Base-by-base conservation (phyloP, 192 early-diverging fungal species). In the Rhizophagus prolifer region DNA sequence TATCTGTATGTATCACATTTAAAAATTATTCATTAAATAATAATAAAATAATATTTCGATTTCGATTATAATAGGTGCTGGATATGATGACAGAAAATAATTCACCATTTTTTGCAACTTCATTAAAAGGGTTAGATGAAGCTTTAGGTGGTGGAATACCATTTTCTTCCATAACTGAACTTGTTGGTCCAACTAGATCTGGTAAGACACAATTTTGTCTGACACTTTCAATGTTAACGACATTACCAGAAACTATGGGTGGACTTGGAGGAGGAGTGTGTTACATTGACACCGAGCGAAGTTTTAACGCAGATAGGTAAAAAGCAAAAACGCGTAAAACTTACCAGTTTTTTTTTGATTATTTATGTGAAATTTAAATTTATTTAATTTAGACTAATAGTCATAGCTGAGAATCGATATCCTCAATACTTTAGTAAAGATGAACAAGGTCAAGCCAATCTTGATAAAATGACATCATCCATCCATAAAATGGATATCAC, bases 151-250 rank as follows among this genome's bases (percentile, higher is more conserved):
- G 74, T 25, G 74, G 74, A 16, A 75, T 75, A 58, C 62, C 30
- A 21, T 75, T 34, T 13, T 62, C 74, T 7, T 75, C 74, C 38
- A 16, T 75, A 12, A 75, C 74, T 19, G 74, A 75, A 65, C 23
- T 75, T 47, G 74, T 75, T 41, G 74, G 74, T 1, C 61, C 74
- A 14, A 13, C 74, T 41, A 30, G 58, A 9, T 75, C 30, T 9
- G 74, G 74, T 12, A 75, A 75, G 44, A 75, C 74, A 50, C 74
- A 75, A 30, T 66, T 75, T 31, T 75, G 74, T 47, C 23, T 75
- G 13, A 65, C 62, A 50, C 26, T 75, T 9, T 75, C 74, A 26
- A 34, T 75, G 4, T 36, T 61, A 9, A 38, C 74, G 31, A 75
- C 74, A 9, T 28, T 75, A 38, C 74, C 74, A 13, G 25, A 23